Evolutionary conservation across 805 yeast genomes (phyloP).

Genomic region (Middelhovenomyces tepae): DNA sequence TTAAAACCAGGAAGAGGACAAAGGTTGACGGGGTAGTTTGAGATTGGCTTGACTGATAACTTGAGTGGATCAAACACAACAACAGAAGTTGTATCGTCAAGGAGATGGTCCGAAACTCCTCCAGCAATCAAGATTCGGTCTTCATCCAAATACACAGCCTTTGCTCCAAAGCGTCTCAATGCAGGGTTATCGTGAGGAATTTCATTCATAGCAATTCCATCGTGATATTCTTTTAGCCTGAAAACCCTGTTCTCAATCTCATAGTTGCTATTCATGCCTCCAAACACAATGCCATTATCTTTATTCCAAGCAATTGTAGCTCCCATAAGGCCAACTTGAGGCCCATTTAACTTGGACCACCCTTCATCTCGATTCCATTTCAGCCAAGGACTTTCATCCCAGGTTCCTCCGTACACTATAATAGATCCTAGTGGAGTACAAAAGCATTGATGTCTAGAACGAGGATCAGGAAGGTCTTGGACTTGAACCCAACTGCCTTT

Average conservation of each 20-base stretch:
- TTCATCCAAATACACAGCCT: conserved; percentile 25
- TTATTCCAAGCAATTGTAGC: conserved; percentile 25
- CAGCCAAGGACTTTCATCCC: conserved; percentile 10
- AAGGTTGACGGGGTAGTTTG: conserved; percentile 31
- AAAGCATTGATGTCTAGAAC: conserved; percentile 46
- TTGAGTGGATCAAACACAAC: conserved; percentile 24
- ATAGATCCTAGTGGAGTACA: conserved; percentile 24
- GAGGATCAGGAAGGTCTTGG: conserved; percentile 33
- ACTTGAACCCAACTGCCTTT: conserved; percentile 34
- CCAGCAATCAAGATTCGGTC: conserved; percentile 42
- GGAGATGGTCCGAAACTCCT: conserved; percentile 42
- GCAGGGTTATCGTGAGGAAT: conserved; percentile 20
- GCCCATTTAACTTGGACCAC: conserved; percentile 13
- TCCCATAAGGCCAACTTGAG: conserved; percentile 30
- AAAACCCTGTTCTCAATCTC: conserved; percentile 13
- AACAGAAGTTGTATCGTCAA: conserved; percentile 30
- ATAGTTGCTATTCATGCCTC: conserved; percentile 14
- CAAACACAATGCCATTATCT: conserved; percentile 36
- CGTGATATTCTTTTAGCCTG: conserved; percentile 9
- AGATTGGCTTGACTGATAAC: background rate
- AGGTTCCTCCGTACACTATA: conserved; percentile 46
- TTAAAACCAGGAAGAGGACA: conserved; percentile 53
- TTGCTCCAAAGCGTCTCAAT: conserved; percentile 36
- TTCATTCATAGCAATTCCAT: conserved; percentile 28
- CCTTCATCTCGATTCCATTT: conserved; percentile 12